Evolutionary conservation across 2,329 filamentous ascomycete species (phyloP).

Genomic region (Ceratocystis colombiana): DNA sequence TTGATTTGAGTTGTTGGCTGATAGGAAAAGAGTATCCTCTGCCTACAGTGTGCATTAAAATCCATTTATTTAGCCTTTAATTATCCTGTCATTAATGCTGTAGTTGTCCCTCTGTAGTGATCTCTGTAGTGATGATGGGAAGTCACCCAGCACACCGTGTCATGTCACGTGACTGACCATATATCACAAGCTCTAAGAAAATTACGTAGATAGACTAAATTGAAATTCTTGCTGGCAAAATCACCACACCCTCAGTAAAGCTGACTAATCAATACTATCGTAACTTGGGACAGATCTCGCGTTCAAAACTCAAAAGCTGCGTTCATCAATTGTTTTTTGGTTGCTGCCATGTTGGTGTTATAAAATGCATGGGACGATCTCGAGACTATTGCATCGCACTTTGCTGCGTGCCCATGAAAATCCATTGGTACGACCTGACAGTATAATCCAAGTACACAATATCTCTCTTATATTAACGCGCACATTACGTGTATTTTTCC

Average conservation of each 20-base stretch:
- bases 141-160: background rate
- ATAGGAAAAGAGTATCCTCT: background rate
- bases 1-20: background rate
- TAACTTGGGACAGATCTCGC: background rate
- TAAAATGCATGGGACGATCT: slow-evolving; percentile 30
- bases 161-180: background rate
- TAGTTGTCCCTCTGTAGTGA: background rate
- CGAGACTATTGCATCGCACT: slow-evolving; percentile 36
- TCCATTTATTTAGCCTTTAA: background rate
- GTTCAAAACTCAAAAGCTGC: background rate
- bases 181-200: background rate
- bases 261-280: no score
- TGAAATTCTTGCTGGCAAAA: background rate
- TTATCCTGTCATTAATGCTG: background rate
- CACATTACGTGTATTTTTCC: background rate
- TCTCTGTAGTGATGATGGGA: background rate
- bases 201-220: no score
- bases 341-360: background rate
- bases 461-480: no score
- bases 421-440: slow-evolving; percentile 53
- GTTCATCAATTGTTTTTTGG: background rate
- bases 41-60: background rate
- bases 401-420: slow-evolving; percentile 61
- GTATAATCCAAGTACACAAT: no score
- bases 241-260: background rate